phyloP scores from a whole-genome alignment of 2,329 filamentous ascomycete species.

The Lecanicillium sp. region DNA sequence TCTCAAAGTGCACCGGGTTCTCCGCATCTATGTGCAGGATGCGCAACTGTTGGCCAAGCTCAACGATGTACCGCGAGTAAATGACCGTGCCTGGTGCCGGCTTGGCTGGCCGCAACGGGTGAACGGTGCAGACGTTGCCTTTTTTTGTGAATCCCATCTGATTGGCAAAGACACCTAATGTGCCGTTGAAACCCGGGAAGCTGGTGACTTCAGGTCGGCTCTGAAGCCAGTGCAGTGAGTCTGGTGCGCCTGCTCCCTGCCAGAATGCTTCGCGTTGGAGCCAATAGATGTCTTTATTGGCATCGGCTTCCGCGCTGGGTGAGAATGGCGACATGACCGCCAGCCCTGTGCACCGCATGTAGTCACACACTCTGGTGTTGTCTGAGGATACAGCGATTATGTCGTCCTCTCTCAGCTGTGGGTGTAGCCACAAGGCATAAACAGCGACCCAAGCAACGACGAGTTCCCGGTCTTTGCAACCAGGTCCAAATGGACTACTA shows the following conservation, averaged over 20 bases:
- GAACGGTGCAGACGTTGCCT: constrained; percentile 20
- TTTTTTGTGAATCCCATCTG: constrained; percentile 18
- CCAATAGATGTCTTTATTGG: constrained; percentile 15
- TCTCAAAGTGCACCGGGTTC: constrained; percentile 16
- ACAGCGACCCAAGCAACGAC: constrained; percentile 7
- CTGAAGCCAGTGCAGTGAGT: constrained; percentile 16
- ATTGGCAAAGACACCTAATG: constrained; percentile 14
- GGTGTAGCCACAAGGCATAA: constrained; percentile 11
- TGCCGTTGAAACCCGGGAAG: constrained; percentile 18
- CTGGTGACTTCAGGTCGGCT: constrained; percentile 15
- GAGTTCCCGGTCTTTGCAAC: not conserved
- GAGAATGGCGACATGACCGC: constrained; percentile 1
- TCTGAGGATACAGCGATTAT: constrained; percentile 8
- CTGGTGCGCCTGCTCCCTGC: constrained; percentile 18
- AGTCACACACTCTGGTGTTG: constrained; percentile 1
- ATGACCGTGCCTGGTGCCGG: constrained; percentile 15
- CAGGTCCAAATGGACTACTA: not conserved
- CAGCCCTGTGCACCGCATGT: not conserved
- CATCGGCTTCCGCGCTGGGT: not conserved
- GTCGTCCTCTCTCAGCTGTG: constrained; percentile 7
- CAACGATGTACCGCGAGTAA: constrained; percentile 19
- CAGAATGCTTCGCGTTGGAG: constrained; percentile 16
- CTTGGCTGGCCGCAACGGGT: constrained; percentile 18
- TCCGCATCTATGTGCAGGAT: constrained; percentile 18
- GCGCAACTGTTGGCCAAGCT: constrained; percentile 14